A percentile compares a stretch with the other conserved stretches of the same genome.
Conservation (phyloP, 805 yeast species). For the Wickerhamiella cacticola region DNA sequence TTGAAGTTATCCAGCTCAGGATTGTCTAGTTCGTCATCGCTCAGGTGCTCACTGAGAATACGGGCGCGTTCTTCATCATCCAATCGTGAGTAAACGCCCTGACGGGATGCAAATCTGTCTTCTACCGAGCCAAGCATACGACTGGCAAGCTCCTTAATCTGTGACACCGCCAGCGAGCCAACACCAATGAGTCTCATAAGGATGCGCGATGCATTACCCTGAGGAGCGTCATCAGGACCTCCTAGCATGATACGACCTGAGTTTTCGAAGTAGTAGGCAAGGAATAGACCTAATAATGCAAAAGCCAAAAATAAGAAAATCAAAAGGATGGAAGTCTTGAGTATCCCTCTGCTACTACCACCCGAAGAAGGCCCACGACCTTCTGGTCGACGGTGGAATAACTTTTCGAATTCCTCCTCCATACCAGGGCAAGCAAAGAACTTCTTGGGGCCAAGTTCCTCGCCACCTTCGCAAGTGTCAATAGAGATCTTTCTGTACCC, state of each 20-base stretch:
- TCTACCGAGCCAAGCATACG: slow-evolving; percentile 8
- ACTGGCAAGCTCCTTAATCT: slow-evolving; percentile 7
- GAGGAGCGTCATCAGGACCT: background rate
- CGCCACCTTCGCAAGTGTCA: slow-evolving; percentile 78
- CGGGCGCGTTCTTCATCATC: slow-evolving; percentile 27
- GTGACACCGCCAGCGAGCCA: slow-evolving; percentile 8
- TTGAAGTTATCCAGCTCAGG: slow-evolving; percentile 12
- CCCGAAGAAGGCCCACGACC: slow-evolving; percentile 36
- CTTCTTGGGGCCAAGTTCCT: slow-evolving; percentile 38
- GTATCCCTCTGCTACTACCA: slow-evolving; percentile 29
- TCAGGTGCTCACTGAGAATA: slow-evolving; percentile 22
- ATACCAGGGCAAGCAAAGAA: slow-evolving; percentile 77
- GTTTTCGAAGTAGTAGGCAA: slow-evolving; percentile 9
- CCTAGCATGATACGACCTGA: slow-evolving; percentile 13
- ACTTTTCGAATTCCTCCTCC: slow-evolving; percentile 44
- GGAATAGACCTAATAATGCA: slow-evolving; percentile 27
- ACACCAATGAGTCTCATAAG: background rate
- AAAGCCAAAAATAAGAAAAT: slow-evolving; percentile 77
- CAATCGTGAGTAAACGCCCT: slow-evolving; percentile 27
- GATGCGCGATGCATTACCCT: background rate
- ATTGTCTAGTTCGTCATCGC: slow-evolving; percentile 17
- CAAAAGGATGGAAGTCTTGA: slow-evolving; percentile 37
- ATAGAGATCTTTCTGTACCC: slow-evolving; percentile 83
- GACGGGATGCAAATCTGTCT: slow-evolving; percentile 12
- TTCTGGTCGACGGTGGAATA: slow-evolving; percentile 36